These are phyloP conservation scores for Malbranchea zuffiana DNA, from an alignment of 2,329 filamentous ascomycete genomes.

Conservation along the genomic window DNA sequence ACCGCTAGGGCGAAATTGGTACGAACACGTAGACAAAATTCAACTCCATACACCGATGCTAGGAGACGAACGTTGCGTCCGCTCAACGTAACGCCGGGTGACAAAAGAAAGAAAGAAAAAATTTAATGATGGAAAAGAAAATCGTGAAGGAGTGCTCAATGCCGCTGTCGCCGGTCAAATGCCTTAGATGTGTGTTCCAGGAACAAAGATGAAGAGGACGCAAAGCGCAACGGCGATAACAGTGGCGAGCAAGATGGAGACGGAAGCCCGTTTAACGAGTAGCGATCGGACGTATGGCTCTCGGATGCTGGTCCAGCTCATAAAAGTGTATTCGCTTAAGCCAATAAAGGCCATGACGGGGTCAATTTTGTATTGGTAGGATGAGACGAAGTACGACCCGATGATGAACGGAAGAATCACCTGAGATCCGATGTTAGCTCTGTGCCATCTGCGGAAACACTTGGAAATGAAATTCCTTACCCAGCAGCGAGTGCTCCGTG, in stretches of 20 bases:
- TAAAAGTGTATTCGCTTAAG: conserved; percentile 91
- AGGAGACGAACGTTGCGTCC: too few relatives aligned
- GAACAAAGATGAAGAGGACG: conserved; percentile 87
- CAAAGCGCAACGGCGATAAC: conserved; percentile 72
- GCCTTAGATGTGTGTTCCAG: conserved; percentile 53
- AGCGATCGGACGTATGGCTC: conserved; percentile 86
- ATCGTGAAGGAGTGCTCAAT: too few relatives aligned
- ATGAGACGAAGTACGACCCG: conserved; percentile 76
- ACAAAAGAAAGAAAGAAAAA: too few relatives aligned
- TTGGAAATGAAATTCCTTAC: conserved; percentile 45
- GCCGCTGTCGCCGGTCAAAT: too few relatives aligned
- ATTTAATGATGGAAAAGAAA: too few relatives aligned
- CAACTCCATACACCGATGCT: too few relatives aligned
- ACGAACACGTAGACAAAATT: too few relatives aligned
- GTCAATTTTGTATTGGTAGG: conserved; percentile 92
- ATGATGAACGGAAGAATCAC: conserved; percentile 83
- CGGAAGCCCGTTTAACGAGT: conserved; percentile 68
- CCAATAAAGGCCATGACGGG: conserved; percentile 81
- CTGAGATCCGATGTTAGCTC: conserved; percentile 30
- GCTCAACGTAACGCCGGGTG: too few relatives aligned
- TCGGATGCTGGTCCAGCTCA: conserved; percentile 76
- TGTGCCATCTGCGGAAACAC: conserved; percentile 8
- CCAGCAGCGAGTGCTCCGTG: conserved; percentile 67
- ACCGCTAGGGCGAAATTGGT: too few relatives aligned
- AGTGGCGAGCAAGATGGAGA: conserved; percentile 65